These are phyloP conservation scores for Astrocystis sublimbata DNA, from an alignment of 495 filamentous ascomycete genomes.

Conservation along the genomic window DNA sequence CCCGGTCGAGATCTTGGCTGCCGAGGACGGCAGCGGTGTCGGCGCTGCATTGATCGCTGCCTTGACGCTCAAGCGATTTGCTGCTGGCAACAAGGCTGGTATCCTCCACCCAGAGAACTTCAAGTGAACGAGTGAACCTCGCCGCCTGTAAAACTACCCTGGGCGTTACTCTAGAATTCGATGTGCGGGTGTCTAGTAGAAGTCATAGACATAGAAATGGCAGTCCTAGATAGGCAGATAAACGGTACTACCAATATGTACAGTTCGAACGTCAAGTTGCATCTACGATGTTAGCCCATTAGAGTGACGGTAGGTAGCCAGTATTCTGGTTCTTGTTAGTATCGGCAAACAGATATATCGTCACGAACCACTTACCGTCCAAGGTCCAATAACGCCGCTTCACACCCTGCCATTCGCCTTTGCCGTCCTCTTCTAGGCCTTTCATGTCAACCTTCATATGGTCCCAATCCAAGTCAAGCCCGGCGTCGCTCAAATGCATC, in stretches of 20 bases:
- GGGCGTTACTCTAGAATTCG: slow-evolving; percentile 13
- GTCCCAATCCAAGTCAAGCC: slow-evolving; percentile 86
- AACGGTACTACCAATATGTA: slow-evolving; percentile 16
- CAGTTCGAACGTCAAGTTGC: background rate
- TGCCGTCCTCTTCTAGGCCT: slow-evolving; percentile 48
- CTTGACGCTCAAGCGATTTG: slow-evolving; percentile 82
- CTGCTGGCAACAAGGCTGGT: slow-evolving; percentile 74
- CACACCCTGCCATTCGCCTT: slow-evolving; percentile 81
- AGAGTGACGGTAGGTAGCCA: slow-evolving; percentile 57
- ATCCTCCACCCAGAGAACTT: slow-evolving; percentile 72
- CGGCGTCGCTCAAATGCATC: slow-evolving; percentile 88
- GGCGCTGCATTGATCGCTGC: slow-evolving; percentile 94
- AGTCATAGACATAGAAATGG: slow-evolving; percentile 30
- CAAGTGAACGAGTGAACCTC: slow-evolving; percentile 25
- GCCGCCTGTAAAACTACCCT: slow-evolving; percentile 2
- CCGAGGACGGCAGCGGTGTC: slow-evolving; percentile 95
- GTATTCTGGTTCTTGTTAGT: slow-evolving; percentile 41
- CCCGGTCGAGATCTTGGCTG: slow-evolving; percentile 79
- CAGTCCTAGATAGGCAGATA: slow-evolving; percentile 4
- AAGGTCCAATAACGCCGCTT: slow-evolving; percentile 85
- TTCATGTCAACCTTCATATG: slow-evolving; percentile 69
- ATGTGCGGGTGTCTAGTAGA: slow-evolving; percentile 20
- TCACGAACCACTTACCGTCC: slow-evolving; percentile 51
- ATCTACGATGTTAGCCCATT: slow-evolving; percentile 49
- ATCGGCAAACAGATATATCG: background rate